Conservation (phyloP, 2,329 filamentous ascomycete genomes). For the Aspergillus awamori region DNA sequence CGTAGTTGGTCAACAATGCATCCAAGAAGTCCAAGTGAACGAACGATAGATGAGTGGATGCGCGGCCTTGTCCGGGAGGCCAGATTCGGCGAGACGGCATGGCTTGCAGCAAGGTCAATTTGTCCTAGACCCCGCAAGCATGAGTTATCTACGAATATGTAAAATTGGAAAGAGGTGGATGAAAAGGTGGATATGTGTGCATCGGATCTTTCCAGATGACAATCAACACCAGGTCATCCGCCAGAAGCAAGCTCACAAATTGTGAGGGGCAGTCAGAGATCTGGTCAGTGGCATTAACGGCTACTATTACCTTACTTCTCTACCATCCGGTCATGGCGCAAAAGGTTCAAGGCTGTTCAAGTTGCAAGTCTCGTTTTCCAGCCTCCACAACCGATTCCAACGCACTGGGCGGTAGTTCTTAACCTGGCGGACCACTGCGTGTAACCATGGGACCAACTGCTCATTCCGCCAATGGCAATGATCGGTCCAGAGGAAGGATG, state of each 20-base stretch:
- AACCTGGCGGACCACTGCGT: slow-evolving; percentile 5
- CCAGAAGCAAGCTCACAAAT: background rate
- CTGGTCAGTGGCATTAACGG: background rate
- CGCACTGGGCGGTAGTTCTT: slow-evolving; percentile 1
- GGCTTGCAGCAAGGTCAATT: background rate
- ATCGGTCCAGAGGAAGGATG: background rate
- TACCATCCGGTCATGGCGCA: background rate
- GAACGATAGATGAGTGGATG: background rate
- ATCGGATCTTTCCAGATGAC: slow-evolving; percentile 3
- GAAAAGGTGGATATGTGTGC: background rate
- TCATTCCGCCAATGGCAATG: slow-evolving; percentile 6
- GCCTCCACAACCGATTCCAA: background rate
- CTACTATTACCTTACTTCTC: background rate
- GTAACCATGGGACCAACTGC: slow-evolving; percentile 13
- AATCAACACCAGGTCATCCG: background rate
- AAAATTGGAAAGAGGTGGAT: background rate
- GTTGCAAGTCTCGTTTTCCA: background rate
- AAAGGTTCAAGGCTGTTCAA: background rate
- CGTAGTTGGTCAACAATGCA: background rate
- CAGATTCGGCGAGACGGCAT: background rate
- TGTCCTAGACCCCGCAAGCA: background rate
- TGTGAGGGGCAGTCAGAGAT: background rate
- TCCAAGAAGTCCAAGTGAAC: background rate
- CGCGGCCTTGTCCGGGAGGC: background rate
- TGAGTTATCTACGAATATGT: background rate